Evolutionary conservation across 192 early-diverging fungal genomes (phyloP).

Genomic region (Phlyctochytrium bullatum): DNA sequence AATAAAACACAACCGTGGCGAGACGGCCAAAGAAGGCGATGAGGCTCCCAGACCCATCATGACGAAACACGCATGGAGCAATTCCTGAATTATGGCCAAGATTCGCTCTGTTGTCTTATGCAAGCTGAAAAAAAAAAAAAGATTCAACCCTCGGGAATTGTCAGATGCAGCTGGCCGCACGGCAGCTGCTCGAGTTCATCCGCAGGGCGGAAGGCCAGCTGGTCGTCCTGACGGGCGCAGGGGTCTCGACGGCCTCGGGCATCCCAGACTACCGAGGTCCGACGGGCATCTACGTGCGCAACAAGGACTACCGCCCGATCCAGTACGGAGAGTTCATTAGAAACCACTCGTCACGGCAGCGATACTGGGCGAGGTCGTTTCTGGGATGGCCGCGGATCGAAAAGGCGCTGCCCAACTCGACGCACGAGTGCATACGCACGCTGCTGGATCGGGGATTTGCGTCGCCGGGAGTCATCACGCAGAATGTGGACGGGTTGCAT

Average conservation of each 20-base stretch:
- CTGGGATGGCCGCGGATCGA: constrained; percentile 74
- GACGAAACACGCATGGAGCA: too few relatives aligned
- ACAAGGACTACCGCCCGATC: constrained; percentile 79
- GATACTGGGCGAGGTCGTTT: constrained; percentile 91
- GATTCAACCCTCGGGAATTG: constrained; percentile 6
- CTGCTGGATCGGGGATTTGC: constrained; percentile 49
- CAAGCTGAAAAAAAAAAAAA: too few relatives aligned
- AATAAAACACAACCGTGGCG: too few relatives aligned
- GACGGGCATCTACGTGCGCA: constrained; percentile 38
- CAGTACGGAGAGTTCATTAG: constrained; percentile 58
- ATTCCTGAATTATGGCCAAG: too few relatives aligned
- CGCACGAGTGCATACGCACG: constrained; percentile 61
- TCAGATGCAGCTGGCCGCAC: constrained; percentile 1
- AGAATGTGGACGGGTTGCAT: constrained; percentile 91
- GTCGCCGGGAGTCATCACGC: constrained; percentile 68
- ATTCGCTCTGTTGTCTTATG: too few relatives aligned
- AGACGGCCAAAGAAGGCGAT: too few relatives aligned
- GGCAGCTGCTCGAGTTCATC: background rate
- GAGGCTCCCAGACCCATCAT: too few relatives aligned
- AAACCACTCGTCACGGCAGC: constrained; percentile 60
- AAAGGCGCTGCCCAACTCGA: constrained; percentile 67
- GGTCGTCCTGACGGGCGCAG: constrained; percentile 40
- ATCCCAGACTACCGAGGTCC: constrained; percentile 79
- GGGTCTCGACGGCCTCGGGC: constrained; percentile 44
- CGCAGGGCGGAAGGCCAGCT: background rate